These are phyloP conservation scores for Aspergillus ibericus DNA, from an alignment of 2,329 filamentous ascomycete species.

Conservation along the genomic window DNA sequence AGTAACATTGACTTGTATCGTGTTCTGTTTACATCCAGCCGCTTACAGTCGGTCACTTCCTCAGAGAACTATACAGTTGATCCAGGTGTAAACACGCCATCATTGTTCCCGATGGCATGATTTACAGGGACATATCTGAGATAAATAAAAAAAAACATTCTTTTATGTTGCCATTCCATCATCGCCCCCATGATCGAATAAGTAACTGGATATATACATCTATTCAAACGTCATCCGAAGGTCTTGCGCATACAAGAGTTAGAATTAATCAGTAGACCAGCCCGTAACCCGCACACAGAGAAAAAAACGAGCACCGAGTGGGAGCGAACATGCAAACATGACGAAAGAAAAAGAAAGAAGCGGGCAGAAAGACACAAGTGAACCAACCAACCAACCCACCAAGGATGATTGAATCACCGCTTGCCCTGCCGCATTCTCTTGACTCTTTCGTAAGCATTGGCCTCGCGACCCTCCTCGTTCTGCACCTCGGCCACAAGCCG, in stretches of 20 bases:
- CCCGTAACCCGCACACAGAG: constrained; percentile 10
- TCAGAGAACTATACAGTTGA: too few species aligned
- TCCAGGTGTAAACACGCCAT: background rate
- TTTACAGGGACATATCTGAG: background rate
- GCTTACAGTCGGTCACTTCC: too few species aligned
- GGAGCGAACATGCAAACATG: background rate
- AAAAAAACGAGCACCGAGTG: background rate
- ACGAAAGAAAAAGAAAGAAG: background rate
- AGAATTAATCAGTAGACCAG: background rate
- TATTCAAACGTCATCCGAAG: background rate
- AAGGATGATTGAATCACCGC: constrained; percentile 36
- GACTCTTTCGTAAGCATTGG: constrained; percentile 86
- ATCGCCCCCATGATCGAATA: background rate
- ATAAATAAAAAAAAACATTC: background rate
- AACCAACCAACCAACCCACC: too few species aligned
- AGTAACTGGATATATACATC: background rate
- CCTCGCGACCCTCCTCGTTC: constrained; percentile 82
- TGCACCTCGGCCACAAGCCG: constrained; percentile 92
- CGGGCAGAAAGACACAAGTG: background rate
- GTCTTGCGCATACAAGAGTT: background rate
- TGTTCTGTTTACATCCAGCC: too few species aligned
- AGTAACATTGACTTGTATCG: constrained; percentile 32
- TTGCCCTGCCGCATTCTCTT: constrained; percentile 71
- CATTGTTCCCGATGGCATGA: background rate
- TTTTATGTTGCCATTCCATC: background rate